These are phyloP conservation scores for Apiospora saccharicola DNA, from an alignment of 2,329 filamentous ascomycete species.

Conservation along the genomic window DNA sequence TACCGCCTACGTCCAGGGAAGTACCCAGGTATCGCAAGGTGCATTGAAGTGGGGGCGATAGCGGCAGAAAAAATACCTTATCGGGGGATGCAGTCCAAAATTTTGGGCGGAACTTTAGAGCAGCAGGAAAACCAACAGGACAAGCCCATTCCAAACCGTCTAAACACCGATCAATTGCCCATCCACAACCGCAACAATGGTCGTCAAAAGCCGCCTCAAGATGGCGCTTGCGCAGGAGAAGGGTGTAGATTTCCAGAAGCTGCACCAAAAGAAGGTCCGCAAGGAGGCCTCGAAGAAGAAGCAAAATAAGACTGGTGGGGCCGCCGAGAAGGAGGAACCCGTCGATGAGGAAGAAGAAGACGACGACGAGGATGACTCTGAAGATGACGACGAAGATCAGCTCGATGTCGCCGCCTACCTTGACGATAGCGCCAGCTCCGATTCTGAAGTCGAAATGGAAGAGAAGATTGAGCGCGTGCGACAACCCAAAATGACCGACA, in stretches of 20 bases:
- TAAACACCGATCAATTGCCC: constrained; percentile 8
- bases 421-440: constrained; percentile 68
- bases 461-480: constrained; percentile 73
- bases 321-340: constrained; percentile 37
- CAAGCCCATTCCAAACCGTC: constrained; percentile 9
- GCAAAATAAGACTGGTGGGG: constrained; percentile 34
- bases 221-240: constrained; percentile 50
- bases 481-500: constrained; percentile 48
- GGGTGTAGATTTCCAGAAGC: constrained; percentile 46
- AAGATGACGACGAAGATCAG: constrained; percentile 39
- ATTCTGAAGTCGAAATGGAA: constrained; percentile 81
- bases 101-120: background rate
- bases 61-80: constrained; percentile 22
- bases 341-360: constrained; percentile 34
- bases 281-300: constrained; percentile 37
- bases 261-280: constrained; percentile 29
- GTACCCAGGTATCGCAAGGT: background rate
- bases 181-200: constrained; percentile 30
- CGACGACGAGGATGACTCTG: constrained; percentile 37
- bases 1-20: background rate
- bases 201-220: constrained; percentile 48
- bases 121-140: constrained; percentile 11
- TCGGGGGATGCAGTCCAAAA: constrained; percentile 21
- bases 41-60: constrained; percentile 10
- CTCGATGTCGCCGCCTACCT: constrained; percentile 60